Evolutionary conservation across 2,329 filamentous ascomycete species (phyloP).

Genomic region (Venturia asperata): DNA sequence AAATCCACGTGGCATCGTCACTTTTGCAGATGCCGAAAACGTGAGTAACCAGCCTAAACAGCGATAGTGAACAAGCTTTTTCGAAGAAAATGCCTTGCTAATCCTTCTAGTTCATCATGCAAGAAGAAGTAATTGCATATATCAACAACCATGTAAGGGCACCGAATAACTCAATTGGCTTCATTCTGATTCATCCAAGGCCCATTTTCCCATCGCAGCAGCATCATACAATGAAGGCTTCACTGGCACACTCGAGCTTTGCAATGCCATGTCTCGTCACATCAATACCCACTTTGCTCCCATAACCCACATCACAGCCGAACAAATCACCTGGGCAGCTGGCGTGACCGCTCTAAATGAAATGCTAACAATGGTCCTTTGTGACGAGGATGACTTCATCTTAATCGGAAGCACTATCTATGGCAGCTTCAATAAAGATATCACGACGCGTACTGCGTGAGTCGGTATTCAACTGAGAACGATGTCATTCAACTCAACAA

Average conservation of each 20-base stretch:
- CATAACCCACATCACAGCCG: constrained; percentile 28
- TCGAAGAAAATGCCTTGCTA: not conserved
- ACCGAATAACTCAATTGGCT: not conserved
- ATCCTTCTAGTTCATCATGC: constrained; percentile 24
- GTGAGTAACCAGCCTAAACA: not conserved
- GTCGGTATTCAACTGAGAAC: constrained; percentile 20
- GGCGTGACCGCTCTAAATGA: constrained; percentile 39
- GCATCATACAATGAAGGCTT: constrained; percentile 38
- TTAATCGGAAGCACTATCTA: constrained; percentile 43
- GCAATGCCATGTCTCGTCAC: constrained; percentile 35
- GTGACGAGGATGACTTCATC: constrained; percentile 41
- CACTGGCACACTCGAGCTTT: constrained; percentile 34
- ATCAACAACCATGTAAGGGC: constrained; percentile 32
- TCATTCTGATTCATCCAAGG: not conserved
- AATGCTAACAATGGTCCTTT: constrained; percentile 38
- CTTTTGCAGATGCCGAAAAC: constrained; percentile 30
- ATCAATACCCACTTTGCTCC: constrained; percentile 38
- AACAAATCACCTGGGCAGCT: constrained; percentile 36
- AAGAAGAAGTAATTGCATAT: constrained; percentile 34
- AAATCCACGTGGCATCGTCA: constrained; percentile 29
- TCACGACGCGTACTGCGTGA: constrained; percentile 36
- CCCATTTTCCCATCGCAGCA: constrained; percentile 19
- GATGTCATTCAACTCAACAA: not conserved
- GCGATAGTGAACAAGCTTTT: not conserved
- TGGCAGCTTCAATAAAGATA: constrained; percentile 43